A percentile compares a stretch with the other conserved stretches of the same genome.
Conservation (phyloP, 2,329 filamentous ascomycete species). For the Scedosporium minutisporum region DNA sequence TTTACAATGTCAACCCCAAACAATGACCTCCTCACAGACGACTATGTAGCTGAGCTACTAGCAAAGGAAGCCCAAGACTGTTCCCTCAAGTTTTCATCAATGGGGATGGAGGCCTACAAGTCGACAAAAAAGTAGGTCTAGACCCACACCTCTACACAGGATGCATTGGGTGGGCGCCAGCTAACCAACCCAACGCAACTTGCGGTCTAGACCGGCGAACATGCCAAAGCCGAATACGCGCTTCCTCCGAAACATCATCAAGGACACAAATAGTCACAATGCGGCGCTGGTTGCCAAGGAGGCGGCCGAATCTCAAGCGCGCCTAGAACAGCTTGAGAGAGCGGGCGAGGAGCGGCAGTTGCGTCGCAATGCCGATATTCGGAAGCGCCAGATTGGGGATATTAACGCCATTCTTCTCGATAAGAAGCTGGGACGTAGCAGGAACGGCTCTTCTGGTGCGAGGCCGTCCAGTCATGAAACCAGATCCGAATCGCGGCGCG, state of each 20-base stretch:
- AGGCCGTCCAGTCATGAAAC: not conserved
- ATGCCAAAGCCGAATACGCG: slow-evolving; percentile 84
- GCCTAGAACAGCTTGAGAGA: slow-evolving; percentile 52
- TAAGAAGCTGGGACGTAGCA: slow-evolving; percentile 4
- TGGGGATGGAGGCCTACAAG: slow-evolving; percentile 60
- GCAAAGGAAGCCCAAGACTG: slow-evolving; percentile 68
- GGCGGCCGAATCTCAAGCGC: slow-evolving; percentile 63
- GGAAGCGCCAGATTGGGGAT: slow-evolving; percentile 48
- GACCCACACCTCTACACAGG: slow-evolving; percentile 7
- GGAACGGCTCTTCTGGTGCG: not conserved
- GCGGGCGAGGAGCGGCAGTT: slow-evolving; percentile 33
- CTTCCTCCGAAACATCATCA: slow-evolving; percentile 81
- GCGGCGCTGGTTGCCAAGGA: slow-evolving; percentile 76
- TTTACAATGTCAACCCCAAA: not conserved
- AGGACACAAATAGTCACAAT: slow-evolving; percentile 83
- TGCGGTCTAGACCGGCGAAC: slow-evolving; percentile 43
- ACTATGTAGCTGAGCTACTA: slow-evolving; percentile 72
- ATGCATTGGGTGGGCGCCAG: not conserved
- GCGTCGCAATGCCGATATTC: slow-evolving; percentile 41
- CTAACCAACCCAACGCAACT: not conserved
- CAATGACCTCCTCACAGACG: slow-evolving; percentile 51
- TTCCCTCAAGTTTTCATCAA: slow-evolving; percentile 62
- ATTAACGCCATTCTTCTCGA: slow-evolving; percentile 45
- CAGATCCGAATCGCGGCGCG: slow-evolving; percentile 3
- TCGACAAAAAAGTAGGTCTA: slow-evolving; percentile 35